These are phyloP conservation scores for Schwanniomyces etchellsii DNA, from an alignment of 1,139 yeast genomes.

Conservation along the genomic window DNA sequence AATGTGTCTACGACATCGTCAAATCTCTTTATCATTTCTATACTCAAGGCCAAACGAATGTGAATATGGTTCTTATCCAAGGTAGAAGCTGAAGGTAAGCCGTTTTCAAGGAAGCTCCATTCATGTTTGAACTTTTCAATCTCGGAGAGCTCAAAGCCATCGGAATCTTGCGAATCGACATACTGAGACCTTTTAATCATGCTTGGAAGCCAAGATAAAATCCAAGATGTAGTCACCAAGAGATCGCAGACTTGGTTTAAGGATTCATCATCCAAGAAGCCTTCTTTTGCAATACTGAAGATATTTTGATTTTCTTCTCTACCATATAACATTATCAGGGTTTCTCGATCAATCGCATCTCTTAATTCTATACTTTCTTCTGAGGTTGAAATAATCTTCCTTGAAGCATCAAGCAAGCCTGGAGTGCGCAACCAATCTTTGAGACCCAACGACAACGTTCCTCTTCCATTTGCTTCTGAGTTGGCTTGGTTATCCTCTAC, in stretches of 20 bases:
- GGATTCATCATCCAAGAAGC: slow-evolving; percentile 37
- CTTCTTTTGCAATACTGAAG: slow-evolving; percentile 34
- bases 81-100: slow-evolving; percentile 15
- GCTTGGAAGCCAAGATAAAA: slow-evolving; percentile 52
- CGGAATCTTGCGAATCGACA: slow-evolving; percentile 18
- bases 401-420: slow-evolving; percentile 29
- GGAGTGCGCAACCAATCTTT: slow-evolving; percentile 41
- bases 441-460: slow-evolving; percentile 19
- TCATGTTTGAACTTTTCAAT: slow-evolving; percentile 46
- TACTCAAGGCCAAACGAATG: slow-evolving; percentile 31
- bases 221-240: slow-evolving; percentile 41
- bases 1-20: slow-evolving; percentile 42
- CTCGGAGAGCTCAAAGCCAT: slow-evolving; percentile 16
- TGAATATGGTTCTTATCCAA: slow-evolving; percentile 14
- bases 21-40: slow-evolving; percentile 39
- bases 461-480: slow-evolving; percentile 1
- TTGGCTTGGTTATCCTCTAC: slow-evolving; percentile 2
- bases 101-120: slow-evolving; percentile 54
- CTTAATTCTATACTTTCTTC: slow-evolving; percentile 8
- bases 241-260: slow-evolving; percentile 47
- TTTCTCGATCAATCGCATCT: slow-evolving; percentile 26
- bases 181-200: slow-evolving; percentile 40
- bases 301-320: slow-evolving; percentile 13
- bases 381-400: slow-evolving; percentile 16
- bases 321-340: slow-evolving; percentile 25